These are phyloP conservation scores for Nicotiana knightiana DNA, from an alignment of 257 asterid species.

Conservation along the genomic window DNA sequence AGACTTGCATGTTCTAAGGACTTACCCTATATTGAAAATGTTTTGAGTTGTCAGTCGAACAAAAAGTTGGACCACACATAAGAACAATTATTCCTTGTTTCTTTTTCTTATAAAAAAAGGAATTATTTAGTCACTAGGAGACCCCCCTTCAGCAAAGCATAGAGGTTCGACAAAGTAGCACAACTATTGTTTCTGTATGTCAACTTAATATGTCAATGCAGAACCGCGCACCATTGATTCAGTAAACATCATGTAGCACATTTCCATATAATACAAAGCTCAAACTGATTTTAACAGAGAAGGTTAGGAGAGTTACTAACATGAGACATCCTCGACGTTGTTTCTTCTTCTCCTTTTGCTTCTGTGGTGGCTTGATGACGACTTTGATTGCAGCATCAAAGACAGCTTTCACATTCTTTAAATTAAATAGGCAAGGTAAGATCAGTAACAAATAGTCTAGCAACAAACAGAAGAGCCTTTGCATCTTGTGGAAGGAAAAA, in stretches of 20 bases:
- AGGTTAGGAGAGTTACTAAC: slow-evolving; percentile 39
- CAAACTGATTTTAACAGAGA: neutral
- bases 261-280: neutral
- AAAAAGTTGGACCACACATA: neutral
- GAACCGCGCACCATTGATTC: neutral
- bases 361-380: slow-evolving; percentile 86
- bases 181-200: neutral
- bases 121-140: neutral
- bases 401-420: slow-evolving; percentile 81
- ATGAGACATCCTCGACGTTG: slow-evolving; percentile 54
- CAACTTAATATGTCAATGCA: neutral
- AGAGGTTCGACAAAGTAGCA: neutral
- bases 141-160: neutral
- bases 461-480: neutral
- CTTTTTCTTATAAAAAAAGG: neutral
- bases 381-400: slow-evolving; percentile 89
- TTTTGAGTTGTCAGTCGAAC: neutral
- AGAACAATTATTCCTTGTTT: neutral
- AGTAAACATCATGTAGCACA: neutral
- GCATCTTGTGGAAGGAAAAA: neutral
- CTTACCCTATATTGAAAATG: neutral
- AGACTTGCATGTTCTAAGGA: neutral
- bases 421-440: neutral
- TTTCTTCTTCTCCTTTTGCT: slow-evolving; percentile 68
- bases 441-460: neutral